phyloP scores from a whole-genome alignment of 768 basidiomycete species.

The Russula brevipes region DNA sequence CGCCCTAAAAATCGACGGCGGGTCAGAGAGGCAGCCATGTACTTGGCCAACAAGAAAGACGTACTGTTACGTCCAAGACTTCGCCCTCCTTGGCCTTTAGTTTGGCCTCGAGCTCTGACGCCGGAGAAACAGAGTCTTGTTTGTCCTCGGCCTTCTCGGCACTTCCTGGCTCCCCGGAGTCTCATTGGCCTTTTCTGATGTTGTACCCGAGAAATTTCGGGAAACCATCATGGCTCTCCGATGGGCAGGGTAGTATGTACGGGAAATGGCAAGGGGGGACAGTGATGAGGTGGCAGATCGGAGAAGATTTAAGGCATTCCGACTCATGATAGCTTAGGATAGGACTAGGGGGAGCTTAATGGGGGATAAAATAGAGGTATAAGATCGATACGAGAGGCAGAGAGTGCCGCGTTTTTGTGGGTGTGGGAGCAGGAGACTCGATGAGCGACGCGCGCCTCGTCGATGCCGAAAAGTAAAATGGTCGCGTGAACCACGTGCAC shows the following conservation, averaged over 20 bases:
- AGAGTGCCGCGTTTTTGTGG: not conserved
- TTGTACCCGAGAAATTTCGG: slow-evolving; percentile 60
- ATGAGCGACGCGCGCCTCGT: not conserved
- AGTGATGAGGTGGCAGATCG: slow-evolving; percentile 57
- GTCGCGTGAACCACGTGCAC: slow-evolving; percentile 13
- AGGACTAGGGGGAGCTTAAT: slow-evolving; percentile 17
- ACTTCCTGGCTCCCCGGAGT: slow-evolving; percentile 28
- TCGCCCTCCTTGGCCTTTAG: slow-evolving; percentile 78
- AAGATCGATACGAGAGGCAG: not conserved
- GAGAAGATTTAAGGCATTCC: slow-evolving; percentile 48
- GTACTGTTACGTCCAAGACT: slow-evolving; percentile 77
- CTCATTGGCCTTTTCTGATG: slow-evolving; percentile 33
- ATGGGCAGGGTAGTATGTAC: slow-evolving; percentile 30
- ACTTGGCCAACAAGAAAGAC: slow-evolving; percentile 29
- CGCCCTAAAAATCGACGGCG: slow-evolving; percentile 53
- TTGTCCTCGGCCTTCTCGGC: slow-evolving; percentile 30
- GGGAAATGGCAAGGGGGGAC: slow-evolving; percentile 45
- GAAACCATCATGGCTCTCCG: slow-evolving; percentile 27
- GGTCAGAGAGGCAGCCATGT: slow-evolving; percentile 16
- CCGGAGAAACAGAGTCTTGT: slow-evolving; percentile 18
- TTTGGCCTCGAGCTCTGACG: slow-evolving; percentile 41
- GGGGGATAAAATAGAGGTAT: slow-evolving; percentile 17
- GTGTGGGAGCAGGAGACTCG: not conserved
- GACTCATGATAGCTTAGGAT: slow-evolving; percentile 41
- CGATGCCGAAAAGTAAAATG: not conserved